Evolutionary conservation across 192 early-diverging fungal genomes (phyloP), one percentile per base, ranked within the genome.

Genomic region (Blastocladiella britannica): DNA sequence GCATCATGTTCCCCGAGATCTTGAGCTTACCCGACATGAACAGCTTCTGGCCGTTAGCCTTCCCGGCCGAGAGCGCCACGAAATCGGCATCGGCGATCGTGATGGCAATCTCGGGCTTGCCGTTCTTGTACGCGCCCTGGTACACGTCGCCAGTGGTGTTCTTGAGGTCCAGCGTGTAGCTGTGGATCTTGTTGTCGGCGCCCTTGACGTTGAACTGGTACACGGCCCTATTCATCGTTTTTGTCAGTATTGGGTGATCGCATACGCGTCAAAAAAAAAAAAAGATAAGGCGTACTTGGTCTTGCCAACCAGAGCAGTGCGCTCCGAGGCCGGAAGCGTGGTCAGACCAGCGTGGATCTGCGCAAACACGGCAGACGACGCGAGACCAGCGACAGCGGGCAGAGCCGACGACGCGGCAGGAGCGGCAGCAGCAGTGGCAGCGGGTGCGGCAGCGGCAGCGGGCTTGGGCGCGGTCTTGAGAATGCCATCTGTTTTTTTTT

Each of bases 301-400:
- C 70, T 83, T 82, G 57, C 80, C 79, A 28, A 91, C 69, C 28
- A 70, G 64, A 7, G 77, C 65, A 58, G 83, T 75, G 31, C 74
- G 69, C 28, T 81, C 82, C 52, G 71, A 74, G 37, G 76, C 67
- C 22, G 82, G 74, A 4, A 70, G 63, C 51, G 72, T 67, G 55
- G 82, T 68, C 15, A 75, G 65, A 28, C 67, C 68, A 23, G 78
- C 69, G 56, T 74, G 63, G 54, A 93, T 74, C 57, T 79, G 68
- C 12, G 68, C 73, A 62, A 96, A 83, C 52, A 93, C 64, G n/a
- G 69, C 66, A 64, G 80, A 81, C 30, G 83, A 77, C 56, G 81
- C 66, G 70, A 89, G 90, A 55, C 84, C 87, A 59, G 77, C 62
- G 55, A 73, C 76, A 8, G 70, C 75, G 53, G 83, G 60, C 20